Evolutionary conservation across 1,284 basidiomycete species (phyloP).

Genomic region (Cryptococcus floricola): DNA sequence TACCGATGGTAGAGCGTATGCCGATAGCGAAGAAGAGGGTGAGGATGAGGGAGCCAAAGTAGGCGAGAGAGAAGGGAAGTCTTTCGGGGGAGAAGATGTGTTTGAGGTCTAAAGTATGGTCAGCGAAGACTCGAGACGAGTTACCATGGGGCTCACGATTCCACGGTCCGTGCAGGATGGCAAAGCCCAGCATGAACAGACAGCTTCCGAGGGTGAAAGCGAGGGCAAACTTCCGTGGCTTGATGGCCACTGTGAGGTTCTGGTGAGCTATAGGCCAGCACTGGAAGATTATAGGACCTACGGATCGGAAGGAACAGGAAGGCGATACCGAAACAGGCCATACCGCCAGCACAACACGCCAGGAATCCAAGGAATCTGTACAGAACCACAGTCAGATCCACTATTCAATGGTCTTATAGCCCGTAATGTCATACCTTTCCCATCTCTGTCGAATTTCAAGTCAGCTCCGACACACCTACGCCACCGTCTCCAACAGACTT

Average conservation of each 20-base stretch:
- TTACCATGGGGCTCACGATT: slow-evolving; percentile 37
- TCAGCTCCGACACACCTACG: slow-evolving; percentile 20
- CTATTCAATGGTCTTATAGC: not conserved
- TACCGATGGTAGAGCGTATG: slow-evolving; percentile 73
- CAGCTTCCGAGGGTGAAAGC: slow-evolving; percentile 63
- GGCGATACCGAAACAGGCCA: slow-evolving; percentile 90
- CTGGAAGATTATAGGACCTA: slow-evolving; percentile 16
- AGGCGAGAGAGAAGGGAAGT: slow-evolving; percentile 79
- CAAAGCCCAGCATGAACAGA: slow-evolving; percentile 40
- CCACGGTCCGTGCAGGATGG: slow-evolving; percentile 56
- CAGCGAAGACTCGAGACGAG: not conserved
- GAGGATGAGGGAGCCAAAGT: slow-evolving; percentile 72
- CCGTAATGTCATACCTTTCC: slow-evolving; percentile 30
- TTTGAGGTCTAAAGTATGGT: slow-evolving; percentile 61
- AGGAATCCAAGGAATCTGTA: slow-evolving; percentile 85
- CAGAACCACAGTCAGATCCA: not conserved
- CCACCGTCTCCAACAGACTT: slow-evolving; percentile 11
- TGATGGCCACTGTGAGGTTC: slow-evolving; percentile 58
- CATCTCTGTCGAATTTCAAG: slow-evolving; percentile 28
- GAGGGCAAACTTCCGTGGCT: slow-evolving; percentile 82
- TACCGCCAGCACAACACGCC: slow-evolving; percentile 81
- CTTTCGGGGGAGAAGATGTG: slow-evolving; percentile 81
- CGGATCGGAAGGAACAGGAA: slow-evolving; percentile 82
- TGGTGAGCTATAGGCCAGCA: not conserved
- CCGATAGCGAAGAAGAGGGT: slow-evolving; percentile 87